These are phyloP conservation scores for Oryza meridionalis DNA, from an alignment of 176 grass and related monocot genomes.

Conservation along the genomic window DNA sequence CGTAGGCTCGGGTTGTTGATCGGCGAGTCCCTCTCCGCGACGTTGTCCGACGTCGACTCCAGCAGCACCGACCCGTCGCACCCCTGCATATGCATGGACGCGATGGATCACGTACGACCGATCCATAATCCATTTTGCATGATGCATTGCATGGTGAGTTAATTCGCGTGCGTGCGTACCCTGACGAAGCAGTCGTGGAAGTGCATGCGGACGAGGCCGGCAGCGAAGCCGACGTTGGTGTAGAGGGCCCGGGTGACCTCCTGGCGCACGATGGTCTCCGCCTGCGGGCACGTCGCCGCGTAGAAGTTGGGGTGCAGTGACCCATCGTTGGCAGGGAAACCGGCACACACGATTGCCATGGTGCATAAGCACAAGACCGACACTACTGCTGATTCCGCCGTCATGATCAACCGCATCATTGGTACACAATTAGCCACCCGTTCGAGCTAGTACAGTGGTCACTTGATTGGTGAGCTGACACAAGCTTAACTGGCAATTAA, in stretches of 20 bases:
- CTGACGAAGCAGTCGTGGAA: slow-evolving; percentile 63
- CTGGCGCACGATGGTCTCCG: slow-evolving; percentile 44
- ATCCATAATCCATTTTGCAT: no score
- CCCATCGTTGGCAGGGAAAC: slow-evolving; percentile 8
- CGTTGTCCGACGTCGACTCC: neutral
- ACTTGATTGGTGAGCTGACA: neutral
- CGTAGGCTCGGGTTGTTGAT: slow-evolving; percentile 46
- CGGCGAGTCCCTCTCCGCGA: slow-evolving; percentile 38
- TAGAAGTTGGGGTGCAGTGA: slow-evolving; percentile 44
- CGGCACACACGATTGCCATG: neutral
- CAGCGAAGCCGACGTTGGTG: slow-evolving; percentile 39
- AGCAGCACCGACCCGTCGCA: neutral
- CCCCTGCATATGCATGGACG: neutral
- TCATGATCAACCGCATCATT: slow-evolving; percentile 9
- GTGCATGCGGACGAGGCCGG: slow-evolving; percentile 50
- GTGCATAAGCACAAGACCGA: neutral
- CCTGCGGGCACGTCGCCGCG: slow-evolving; percentile 46
- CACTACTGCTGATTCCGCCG: neutral
- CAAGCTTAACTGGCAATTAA: neutral
- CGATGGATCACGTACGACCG: no score
- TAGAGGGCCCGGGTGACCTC: neutral
- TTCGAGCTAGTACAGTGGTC: no score
- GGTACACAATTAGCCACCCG: no score
- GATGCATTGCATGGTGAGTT: no score
- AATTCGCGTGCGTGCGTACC: slow-evolving; percentile 9